These are phyloP conservation scores for Xylaria sp. DNA, from an alignment of 495 filamentous ascomycete species.

Conservation along the genomic window DNA sequence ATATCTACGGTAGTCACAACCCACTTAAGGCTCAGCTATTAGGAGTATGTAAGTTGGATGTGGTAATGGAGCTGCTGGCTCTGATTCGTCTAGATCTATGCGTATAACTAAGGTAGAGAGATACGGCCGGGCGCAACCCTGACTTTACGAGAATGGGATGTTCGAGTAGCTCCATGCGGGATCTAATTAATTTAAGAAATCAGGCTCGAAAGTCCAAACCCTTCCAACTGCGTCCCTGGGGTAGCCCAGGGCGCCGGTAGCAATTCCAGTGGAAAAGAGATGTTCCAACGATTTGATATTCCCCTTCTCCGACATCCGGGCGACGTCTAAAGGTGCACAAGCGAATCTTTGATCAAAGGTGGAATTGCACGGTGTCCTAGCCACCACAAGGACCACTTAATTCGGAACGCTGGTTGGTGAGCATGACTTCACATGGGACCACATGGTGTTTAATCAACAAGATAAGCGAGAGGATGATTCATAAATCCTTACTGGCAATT, in stretches of 20 bases:
- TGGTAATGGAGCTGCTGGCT: neutral
- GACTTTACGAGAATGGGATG: neutral
- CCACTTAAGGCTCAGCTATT: neutral
- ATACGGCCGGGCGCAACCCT: neutral
- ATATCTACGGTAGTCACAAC: neutral
- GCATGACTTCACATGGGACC: neutral
- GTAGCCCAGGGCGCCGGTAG: neutral
- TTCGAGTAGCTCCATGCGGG: too few species aligned
- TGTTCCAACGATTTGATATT: constrained; percentile 15
- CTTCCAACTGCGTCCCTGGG: neutral
- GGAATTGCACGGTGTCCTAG: neutral
- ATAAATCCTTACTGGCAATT: neutral
- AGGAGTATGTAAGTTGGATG: neutral
- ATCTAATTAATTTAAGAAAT: too few species aligned
- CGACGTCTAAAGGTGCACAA: neutral
- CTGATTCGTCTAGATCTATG: neutral
- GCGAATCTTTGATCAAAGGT: neutral
- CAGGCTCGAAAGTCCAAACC: neutral
- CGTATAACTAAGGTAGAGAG: neutral
- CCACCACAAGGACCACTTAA: neutral
- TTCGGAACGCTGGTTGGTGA: neutral
- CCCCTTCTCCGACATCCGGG: neutral
- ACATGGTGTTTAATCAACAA: neutral
- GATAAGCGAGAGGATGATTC: neutral
- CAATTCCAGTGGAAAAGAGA: neutral